phyloP scores from a whole-genome alignment of 495 filamentous ascomycete genomes.

The Rusavskia elegans region DNA sequence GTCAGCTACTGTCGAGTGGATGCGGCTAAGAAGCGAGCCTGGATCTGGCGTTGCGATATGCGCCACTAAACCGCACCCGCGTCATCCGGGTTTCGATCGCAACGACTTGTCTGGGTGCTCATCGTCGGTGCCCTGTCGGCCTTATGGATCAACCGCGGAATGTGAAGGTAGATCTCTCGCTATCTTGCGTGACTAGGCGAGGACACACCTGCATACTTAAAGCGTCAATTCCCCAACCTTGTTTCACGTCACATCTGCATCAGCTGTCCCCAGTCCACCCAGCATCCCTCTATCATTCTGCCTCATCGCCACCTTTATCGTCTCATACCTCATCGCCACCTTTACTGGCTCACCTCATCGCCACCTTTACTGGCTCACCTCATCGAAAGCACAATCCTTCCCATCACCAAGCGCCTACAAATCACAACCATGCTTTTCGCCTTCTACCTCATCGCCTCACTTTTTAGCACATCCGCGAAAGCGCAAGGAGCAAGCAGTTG shows the following conservation, averaged over 20 bases:
- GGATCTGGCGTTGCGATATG: background rate
- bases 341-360: background rate
- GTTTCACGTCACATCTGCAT: too few relatives aligned
- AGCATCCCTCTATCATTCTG: too few relatives aligned
- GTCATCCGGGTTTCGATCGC: background rate
- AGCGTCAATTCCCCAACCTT: too few relatives aligned
- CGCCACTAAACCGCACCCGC: background rate
- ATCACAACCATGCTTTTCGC: background rate
- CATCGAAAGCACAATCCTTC: background rate
- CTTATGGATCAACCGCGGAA: too few relatives aligned
- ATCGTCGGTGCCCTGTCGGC: background rate
- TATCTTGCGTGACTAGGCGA: too few relatives aligned
- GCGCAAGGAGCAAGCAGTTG: background rate
- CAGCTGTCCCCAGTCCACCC: too few relatives aligned
- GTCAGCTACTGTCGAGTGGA: conserved; percentile 1
- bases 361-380: background rate
- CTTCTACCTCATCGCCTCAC: background rate
- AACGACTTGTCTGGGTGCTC: background rate
- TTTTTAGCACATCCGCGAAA: background rate
- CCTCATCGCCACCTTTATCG: background rate
- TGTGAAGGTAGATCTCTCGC: too few relatives aligned
- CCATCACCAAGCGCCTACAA: background rate
- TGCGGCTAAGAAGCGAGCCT: conserved; percentile 1
- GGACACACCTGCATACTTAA: too few relatives aligned
- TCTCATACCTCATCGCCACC: background rate